These are phyloP conservation scores for Neonectria magnoliae DNA, from an alignment of 2,329 filamentous ascomycete species.

Conservation along the genomic window DNA sequence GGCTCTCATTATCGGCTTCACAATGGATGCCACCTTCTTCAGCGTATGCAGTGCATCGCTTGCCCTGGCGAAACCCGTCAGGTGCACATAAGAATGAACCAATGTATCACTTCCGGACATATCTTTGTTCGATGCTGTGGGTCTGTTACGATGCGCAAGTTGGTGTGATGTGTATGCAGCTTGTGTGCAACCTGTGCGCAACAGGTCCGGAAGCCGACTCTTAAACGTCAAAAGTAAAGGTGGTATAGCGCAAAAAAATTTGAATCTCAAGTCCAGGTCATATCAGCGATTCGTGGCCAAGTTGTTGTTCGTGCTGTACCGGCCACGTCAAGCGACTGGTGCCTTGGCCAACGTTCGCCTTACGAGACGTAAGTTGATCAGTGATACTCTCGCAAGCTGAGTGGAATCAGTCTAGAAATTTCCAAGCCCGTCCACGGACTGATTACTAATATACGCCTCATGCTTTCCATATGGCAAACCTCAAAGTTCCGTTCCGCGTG, in stretches of 20 bases:
- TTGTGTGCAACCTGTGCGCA: constrained; percentile 13
- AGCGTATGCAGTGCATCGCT: constrained; percentile 68
- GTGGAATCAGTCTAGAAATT: constrained; percentile 39
- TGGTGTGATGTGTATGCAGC: background rate
- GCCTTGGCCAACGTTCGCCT: constrained; percentile 33
- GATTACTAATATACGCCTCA: constrained; percentile 38
- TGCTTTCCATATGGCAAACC: background rate
- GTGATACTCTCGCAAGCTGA: constrained; percentile 12
- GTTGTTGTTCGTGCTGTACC: background rate
- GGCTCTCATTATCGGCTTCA: constrained; percentile 95
- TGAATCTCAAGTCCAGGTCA: constrained; percentile 1
- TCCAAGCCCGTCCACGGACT: constrained; percentile 19
- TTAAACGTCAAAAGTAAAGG: background rate
- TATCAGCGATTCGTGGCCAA: background rate
- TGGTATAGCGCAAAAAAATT: background rate
- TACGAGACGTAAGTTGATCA: constrained; percentile 20
- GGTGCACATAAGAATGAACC: constrained; percentile 60
- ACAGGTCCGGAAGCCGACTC: background rate
- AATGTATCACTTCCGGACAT: constrained; percentile 52
- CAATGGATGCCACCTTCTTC: constrained; percentile 83
- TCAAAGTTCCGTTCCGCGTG: background rate
- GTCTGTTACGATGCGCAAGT: constrained; percentile 9
- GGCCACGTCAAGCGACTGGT: constrained; percentile 40
- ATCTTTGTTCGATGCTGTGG: constrained; percentile 4
- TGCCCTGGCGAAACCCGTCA: constrained; percentile 57